Evolutionary conservation across 129 eudicot genomes (phyloP).

Genomic region (Flaveria linearis): DNA sequence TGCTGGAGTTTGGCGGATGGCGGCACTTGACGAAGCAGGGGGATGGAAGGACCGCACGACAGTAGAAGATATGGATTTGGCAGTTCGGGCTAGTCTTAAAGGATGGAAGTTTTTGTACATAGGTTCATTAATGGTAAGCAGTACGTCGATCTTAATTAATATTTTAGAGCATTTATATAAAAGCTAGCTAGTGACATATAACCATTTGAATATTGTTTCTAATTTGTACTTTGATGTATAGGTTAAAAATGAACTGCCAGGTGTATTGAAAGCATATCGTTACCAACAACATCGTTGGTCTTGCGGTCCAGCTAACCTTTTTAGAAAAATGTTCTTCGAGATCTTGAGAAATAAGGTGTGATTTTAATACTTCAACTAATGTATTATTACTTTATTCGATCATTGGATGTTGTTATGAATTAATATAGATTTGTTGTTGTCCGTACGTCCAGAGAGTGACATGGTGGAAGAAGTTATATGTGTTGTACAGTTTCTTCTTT

Average conservation of each 20-base stretch:
- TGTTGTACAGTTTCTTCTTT: constrained; percentile 18
- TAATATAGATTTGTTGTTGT: neutral
- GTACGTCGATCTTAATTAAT: too few species aligned
- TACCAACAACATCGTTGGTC: constrained; percentile 28
- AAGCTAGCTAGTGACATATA: neutral
- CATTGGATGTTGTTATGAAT: neutral
- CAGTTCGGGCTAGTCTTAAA: constrained; percentile 53
- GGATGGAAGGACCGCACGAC: constrained; percentile 23
- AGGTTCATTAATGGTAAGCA: constrained; percentile 64
- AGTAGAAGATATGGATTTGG: constrained; percentile 22
- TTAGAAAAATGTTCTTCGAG: constrained; percentile 36
- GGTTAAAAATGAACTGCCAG: constrained; percentile 38
- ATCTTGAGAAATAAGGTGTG: constrained; percentile 29
- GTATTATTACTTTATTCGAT: neutral
- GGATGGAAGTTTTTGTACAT: constrained; percentile 85
- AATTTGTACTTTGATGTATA: constrained; percentile 2
- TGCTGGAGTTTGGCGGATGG: constrained; percentile 22
- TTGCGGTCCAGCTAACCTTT: constrained; percentile 42
- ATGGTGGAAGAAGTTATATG: constrained; percentile 20
- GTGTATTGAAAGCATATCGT: constrained; percentile 37
- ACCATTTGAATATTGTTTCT: neutral
- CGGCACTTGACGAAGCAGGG: constrained; percentile 20
- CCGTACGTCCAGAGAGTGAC: constrained; percentile 30
- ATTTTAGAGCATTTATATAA: neutral
- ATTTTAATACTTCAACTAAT: neutral